phyloP scores from a whole-genome alignment of 331 rosid species.

The Prunus yedoensis region DNA sequence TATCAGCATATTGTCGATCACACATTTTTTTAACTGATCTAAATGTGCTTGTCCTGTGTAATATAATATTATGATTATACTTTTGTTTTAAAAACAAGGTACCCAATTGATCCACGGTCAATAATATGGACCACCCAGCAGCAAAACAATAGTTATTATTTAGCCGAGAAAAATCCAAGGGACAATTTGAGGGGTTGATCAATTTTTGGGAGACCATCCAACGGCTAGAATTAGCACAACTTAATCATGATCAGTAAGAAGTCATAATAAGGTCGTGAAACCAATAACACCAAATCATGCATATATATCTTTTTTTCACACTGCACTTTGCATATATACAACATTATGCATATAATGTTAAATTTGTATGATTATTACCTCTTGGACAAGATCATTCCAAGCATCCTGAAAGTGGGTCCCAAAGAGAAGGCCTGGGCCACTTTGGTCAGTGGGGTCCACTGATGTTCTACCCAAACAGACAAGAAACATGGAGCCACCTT shows the following conservation, averaged over 20 bases:
- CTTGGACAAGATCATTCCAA: constrained; percentile 98
- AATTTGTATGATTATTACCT: constrained; percentile 48
- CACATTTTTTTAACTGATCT: too few species aligned
- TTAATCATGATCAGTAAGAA: constrained; percentile 42
- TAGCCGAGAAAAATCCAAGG: constrained; percentile 41
- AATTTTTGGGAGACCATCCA: constrained; percentile 26
- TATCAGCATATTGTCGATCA: too few species aligned
- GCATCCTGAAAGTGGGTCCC: constrained; percentile 99
- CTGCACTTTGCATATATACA: neutral
- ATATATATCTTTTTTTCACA: constrained; percentile 20
- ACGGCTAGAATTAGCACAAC: constrained; percentile 35
- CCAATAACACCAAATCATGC: constrained; percentile 41
- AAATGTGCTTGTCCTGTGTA: neutral
- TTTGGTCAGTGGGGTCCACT: constrained; percentile 87
- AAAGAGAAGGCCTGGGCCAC: constrained; percentile 91
- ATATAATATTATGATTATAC: neutral
- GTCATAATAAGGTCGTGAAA: constrained; percentile 40
- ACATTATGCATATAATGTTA: neutral
- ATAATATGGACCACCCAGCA: constrained; percentile 22
- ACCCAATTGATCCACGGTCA: neutral
- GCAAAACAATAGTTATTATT: constrained; percentile 26
- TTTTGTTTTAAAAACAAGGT: neutral
- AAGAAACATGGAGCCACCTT: constrained; percentile 89
- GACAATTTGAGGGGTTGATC: constrained; percentile 41
- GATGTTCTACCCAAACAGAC: constrained; percentile 88